phyloP scores from a whole-genome alignment of 208 protist species.

The Trypanosoma platydactyli region DNA sequence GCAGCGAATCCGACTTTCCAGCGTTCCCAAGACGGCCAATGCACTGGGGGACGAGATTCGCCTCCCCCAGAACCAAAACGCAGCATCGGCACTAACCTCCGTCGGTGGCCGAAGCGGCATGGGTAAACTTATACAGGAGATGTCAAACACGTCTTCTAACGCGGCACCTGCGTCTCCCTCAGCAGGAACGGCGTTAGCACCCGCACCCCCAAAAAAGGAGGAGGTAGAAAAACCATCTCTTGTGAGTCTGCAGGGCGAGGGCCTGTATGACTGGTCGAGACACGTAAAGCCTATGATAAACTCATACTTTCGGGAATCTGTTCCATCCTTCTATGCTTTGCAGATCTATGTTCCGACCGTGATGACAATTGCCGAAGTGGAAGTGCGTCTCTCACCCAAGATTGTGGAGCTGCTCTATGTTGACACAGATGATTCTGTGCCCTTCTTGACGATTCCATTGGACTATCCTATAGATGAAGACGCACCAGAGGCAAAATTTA shows the following conservation, averaged over 20 bases:
- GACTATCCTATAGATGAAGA: slow-evolving; percentile 83
- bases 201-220: background rate
- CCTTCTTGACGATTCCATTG: slow-evolving; percentile 65
- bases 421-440: slow-evolving; percentile 39
- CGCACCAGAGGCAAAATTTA: slow-evolving; percentile 63
- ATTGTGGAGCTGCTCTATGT: slow-evolving; percentile 62
- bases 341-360: slow-evolving; percentile 74
- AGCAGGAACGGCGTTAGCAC: background rate
- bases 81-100: slow-evolving; percentile 44
- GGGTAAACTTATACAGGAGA: slow-evolving; percentile 68
- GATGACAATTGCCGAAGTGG: slow-evolving; percentile 75
- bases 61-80: slow-evolving; percentile 45
- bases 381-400: slow-evolving; percentile 55
- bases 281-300: slow-evolving; percentile 69
- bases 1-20: slow-evolving; percentile 83
- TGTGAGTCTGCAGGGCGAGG: slow-evolving; percentile 38
- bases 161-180: background rate
- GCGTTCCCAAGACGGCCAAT: slow-evolving; percentile 44
- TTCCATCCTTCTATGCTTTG: slow-evolving; percentile 64
- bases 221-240: slow-evolving; percentile 28
- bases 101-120: slow-evolving; percentile 40
- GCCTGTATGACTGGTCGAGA: slow-evolving; percentile 76
- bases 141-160: slow-evolving; percentile 18
- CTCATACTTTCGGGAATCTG: slow-evolving; percentile 67
- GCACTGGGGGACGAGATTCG: slow-evolving; percentile 88